These are phyloP conservation scores for Hyphopichia khmerensis DNA, from an alignment of 1,139 yeast species.

Conservation along the genomic window DNA sequence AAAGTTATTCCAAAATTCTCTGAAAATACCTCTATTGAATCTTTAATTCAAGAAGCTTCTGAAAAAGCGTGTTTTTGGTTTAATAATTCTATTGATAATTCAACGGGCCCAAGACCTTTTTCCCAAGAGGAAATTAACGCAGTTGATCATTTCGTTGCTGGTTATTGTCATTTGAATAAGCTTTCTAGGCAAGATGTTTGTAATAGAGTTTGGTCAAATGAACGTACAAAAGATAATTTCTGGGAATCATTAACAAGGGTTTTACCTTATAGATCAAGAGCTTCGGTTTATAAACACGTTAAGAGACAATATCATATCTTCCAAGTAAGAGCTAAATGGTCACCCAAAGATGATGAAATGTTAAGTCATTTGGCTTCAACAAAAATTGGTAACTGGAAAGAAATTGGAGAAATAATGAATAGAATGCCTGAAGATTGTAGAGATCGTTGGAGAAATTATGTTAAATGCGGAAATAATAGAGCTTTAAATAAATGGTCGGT, in stretches of 20 bases:
- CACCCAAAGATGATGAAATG: conserved; percentile 69
- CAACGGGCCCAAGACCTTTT: conserved; percentile 46
- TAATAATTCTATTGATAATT: conserved; percentile 21
- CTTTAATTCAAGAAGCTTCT: conserved; percentile 37
- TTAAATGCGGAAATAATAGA: conserved; percentile 81
- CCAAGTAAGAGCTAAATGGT: conserved; percentile 87
- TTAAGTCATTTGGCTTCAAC: conserved; percentile 62
- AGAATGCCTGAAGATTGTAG: conserved; percentile 98
- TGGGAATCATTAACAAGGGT: conserved; percentile 83
- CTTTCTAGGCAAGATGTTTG: conserved; percentile 70
- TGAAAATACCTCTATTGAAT: conserved; percentile 30
- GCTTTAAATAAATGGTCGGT: conserved; percentile 75
- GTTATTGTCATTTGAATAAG: conserved; percentile 62
- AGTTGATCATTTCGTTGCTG: conserved; percentile 68
- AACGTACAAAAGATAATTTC: conserved; percentile 79
- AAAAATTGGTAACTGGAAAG: conserved; percentile 82
- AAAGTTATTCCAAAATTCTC: conserved; percentile 16
- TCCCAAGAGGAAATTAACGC: conserved; percentile 65
- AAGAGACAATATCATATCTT: conserved; percentile 86
- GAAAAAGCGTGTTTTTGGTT: conserved; percentile 39
- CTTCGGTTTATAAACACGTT: conserved; percentile 89
- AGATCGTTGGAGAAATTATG: conserved; percentile 93
- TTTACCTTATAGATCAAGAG: conserved; percentile 79
- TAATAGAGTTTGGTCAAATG: conserved; percentile 83
- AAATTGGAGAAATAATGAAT: conserved; percentile 72